Base-by-base conservation (phyloP, 176 grass and related monocot genomes). In the Thinopyrum elongatum region DNA sequence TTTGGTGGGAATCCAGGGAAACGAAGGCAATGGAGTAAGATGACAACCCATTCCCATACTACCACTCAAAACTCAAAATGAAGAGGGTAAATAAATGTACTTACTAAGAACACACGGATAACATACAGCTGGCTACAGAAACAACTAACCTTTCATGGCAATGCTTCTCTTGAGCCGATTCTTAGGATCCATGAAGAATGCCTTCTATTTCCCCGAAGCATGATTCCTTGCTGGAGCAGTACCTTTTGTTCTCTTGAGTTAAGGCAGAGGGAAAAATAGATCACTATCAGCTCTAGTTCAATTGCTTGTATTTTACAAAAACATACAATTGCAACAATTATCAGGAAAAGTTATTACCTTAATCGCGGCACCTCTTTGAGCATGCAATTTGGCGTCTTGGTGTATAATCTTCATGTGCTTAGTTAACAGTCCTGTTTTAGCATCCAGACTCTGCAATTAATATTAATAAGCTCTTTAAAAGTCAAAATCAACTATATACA, bases 361-460 rank as follows among this genome's bases (percentile, higher is more conserved):
- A 76, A 95, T 98, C 79, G 93, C 84, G 83, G 91, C 88, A 41
- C 95, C 87, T 81, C 95, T 93, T 87, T 95, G 90, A 84, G 91
- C 95, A 89, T 82, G 95, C 85, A 98, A 84, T 80, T 89, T 21
- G 26, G 91, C 91, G 29, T 95, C 84, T 84, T 89, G 91, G 58
- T 98, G 95, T 78, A 94, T 87, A 80, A 92, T 86, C 89, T 92
- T 98, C 95, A 98, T 92, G 64, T 55, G 85, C n/a, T n/a, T n/a
- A n/a, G n/a, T 95, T 88, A 98, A 98, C 74, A 98, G 61, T 90
- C 93, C 88, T 87, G 95, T 98, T 95, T 94, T 93, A 85, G 93
- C 93, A 98, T 98, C 95, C 66, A 95, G 88, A 92, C 91, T 98
- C 93, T 98, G 88, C 78, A 95, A 87, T 91, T 91, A 84, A 83